Evolutionary conservation across 163 green algal species (phyloP).

Genomic region (Volvox carteri): DNA sequence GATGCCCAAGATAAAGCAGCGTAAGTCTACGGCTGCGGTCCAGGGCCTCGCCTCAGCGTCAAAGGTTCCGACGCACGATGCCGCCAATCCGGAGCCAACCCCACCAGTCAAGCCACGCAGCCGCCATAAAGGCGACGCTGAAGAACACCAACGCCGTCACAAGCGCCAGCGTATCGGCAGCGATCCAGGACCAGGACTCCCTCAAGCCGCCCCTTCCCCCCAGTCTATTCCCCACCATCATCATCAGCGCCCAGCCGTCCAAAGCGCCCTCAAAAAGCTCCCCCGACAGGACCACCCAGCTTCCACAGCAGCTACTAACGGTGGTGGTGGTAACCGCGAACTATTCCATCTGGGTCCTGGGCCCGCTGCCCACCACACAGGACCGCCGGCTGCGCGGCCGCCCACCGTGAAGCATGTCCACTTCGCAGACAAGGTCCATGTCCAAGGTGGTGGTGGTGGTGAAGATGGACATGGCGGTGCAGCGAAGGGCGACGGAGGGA

Average conservation of each 20-base stretch:
- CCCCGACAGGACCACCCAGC: not conserved
- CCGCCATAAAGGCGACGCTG: not conserved
- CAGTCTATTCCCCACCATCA: not conserved
- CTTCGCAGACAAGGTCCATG: not conserved
- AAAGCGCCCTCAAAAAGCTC: not conserved
- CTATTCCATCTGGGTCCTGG: too few relatives aligned
- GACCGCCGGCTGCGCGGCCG: not conserved
- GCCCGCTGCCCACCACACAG: not conserved
- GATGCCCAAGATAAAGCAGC: not conserved
- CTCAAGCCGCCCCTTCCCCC: not conserved
- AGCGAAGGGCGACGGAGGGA: not conserved
- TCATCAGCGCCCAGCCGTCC: not conserved
- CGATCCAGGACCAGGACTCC: not conserved
- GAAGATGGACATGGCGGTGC: not conserved
- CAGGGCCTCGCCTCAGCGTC: not conserved
- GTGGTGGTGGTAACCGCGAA: not conserved
- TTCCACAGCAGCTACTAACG: not conserved
- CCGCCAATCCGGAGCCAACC: not conserved
- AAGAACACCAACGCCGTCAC: not conserved
- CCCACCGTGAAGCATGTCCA: not conserved
- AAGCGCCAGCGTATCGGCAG: not conserved
- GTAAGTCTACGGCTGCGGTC: not conserved
- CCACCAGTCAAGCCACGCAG: not conserved
- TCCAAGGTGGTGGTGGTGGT: not conserved
- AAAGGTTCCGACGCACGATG: not conserved